Evolutionary conservation across 2,329 filamentous ascomycete species (phyloP).

Genomic region (Aphanocladium album): DNA sequence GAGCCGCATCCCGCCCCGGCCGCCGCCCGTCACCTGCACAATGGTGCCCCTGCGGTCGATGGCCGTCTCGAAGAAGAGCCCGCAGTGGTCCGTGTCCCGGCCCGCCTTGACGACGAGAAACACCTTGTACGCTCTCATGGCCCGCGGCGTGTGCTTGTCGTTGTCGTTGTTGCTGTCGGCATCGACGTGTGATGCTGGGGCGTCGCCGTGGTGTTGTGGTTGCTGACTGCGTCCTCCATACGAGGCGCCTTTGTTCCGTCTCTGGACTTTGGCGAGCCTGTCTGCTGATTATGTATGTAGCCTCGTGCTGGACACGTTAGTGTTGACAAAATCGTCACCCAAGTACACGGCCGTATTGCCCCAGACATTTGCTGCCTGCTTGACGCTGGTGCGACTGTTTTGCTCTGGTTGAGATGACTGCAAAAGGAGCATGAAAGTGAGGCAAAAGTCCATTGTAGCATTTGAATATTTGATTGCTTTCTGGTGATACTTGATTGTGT

Average conservation of each 20-base stretch:
- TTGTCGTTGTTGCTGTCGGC: not conserved
- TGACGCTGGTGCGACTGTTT: not conserved
- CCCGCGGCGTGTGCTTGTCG: not conserved
- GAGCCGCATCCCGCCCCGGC: not conserved
- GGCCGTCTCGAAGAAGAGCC: slow-evolving; percentile 10
- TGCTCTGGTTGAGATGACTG: not conserved
- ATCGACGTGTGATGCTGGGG: not conserved
- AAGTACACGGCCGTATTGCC: not conserved
- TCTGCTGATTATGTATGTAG: not conserved
- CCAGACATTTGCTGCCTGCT: not conserved
- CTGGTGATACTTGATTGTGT: not conserved
- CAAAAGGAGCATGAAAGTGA: not conserved
- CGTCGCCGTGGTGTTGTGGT: not conserved
- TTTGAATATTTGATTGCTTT: not conserved
- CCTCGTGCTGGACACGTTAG: not conserved
- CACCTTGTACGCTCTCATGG: slow-evolving; percentile 4
- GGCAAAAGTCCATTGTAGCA: not conserved
- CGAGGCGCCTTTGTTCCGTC: not conserved
- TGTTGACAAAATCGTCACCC: not conserved
- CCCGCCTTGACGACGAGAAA: not conserved
- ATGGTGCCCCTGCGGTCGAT: not conserved
- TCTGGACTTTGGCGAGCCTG: not conserved
- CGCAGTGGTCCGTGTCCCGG: not conserved
- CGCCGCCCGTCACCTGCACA: not conserved
- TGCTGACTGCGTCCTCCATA: not conserved